Evolutionary conservation across 2,329 filamentous ascomycete genomes (phyloP), one percentile per base, ranked within the genome.

Genomic region (Penicillium sp.): DNA sequence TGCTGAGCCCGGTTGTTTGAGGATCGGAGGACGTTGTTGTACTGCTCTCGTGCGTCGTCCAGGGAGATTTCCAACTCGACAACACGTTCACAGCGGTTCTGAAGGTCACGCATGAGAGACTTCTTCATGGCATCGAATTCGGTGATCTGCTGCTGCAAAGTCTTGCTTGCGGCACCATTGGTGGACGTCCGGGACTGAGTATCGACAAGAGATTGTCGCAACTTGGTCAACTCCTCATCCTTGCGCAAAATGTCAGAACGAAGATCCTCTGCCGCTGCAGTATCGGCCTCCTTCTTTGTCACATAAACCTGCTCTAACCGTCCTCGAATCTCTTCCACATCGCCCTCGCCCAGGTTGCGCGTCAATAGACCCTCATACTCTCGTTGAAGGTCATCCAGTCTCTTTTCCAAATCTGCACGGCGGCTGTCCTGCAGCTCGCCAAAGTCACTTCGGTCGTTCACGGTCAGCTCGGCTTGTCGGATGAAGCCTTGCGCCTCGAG

Each of bases 81-180:
- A 31, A 98, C 90, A 58, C 93, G 85, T 75, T 98, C 93, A 71
- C 93, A 98, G 54, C 93, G 85, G 76, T 98, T 97, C 72, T 98
- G 93, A 58, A 98, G 76, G 71, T 98, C 93, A 51, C 93, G 87
- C 93, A 98, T 98, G 60, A 98, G 77, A 58, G 87, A 95, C 81
- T 98, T 98, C 83, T 98, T 98, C 90, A 98, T 98, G 52, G 88
- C 87, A 70, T 98, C 93, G 62, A 98, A 98, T 68, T 98, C 93
- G 51, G 91, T 88, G 70, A 98, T 95, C 73, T 97, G 93, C 74
- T 98, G 91, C 68, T 95, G 89, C 39, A 97, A 82, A 12, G 88
- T 94, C 78, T 95, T 95, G 77, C 66, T 64, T 15, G 72, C 68
- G 19, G 74, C 70, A 38, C 81, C 82, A 56, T 83, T 88, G 24